phyloP scores from a whole-genome alignment of 768 basidiomycete genomes.

The Lactifluus volemus region DNA sequence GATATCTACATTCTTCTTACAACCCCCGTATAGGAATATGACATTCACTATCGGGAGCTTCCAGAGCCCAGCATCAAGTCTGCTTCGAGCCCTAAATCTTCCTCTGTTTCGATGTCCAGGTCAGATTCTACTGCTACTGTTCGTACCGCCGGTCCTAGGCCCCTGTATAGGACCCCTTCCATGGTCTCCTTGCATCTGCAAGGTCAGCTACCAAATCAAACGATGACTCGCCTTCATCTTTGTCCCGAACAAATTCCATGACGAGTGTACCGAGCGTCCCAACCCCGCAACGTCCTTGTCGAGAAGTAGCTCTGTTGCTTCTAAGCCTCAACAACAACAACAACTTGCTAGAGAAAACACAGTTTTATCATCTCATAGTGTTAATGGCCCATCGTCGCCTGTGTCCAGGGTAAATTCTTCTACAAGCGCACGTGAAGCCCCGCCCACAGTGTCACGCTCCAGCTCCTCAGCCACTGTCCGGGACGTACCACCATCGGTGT shows the following conservation, averaged over 20 bases:
- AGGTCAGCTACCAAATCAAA: neutral
- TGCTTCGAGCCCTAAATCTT: slow-evolving; percentile 3
- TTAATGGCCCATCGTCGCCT: neutral
- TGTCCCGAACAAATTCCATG: slow-evolving; percentile 8
- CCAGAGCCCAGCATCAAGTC: slow-evolving; percentile 11
- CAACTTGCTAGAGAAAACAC: neutral
- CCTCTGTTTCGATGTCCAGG: slow-evolving; percentile 10
- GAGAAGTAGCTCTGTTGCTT: slow-evolving; percentile 2
- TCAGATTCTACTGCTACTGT: slow-evolving; percentile 4
- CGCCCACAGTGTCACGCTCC: slow-evolving; percentile 1
- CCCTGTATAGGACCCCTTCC: slow-evolving; percentile 5
- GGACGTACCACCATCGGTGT: neutral
- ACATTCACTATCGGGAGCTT: slow-evolving; percentile 15
- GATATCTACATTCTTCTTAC: neutral
- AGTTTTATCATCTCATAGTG: neutral
- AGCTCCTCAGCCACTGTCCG: slow-evolving; percentile 4
- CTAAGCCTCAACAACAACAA: neutral
- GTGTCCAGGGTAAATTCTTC: slow-evolving; percentile 8
- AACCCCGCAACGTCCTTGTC: neutral
- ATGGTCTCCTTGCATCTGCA: slow-evolving; percentile 1
- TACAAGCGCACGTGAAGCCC: neutral
- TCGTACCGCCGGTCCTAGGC: slow-evolving; percentile 1
- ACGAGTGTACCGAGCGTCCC: neutral
- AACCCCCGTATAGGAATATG: slow-evolving; percentile 12
- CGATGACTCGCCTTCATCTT: neutral